These are phyloP conservation scores for Amyloporia xantha DNA, from an alignment of 768 basidiomycete genomes.

Conservation along the genomic window DNA sequence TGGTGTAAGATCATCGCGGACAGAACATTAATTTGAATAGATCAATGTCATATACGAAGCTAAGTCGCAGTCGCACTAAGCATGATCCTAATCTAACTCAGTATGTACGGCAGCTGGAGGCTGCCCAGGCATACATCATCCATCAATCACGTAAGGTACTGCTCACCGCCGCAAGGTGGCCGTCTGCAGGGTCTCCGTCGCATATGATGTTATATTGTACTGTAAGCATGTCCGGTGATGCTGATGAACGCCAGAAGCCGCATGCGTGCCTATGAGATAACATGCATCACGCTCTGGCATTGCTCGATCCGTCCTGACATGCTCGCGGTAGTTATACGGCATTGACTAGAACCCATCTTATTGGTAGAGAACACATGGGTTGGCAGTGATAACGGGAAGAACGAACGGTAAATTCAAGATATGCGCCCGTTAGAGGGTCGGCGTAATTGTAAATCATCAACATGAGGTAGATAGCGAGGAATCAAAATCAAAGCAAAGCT, in stretches of 20 bases:
- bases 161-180: not conserved
- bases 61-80: too few species aligned
- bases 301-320: not conserved
- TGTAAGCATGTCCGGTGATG: not conserved
- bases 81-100: not conserved
- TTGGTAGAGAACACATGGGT: not conserved
- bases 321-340: not conserved
- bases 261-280: conserved; percentile 1
- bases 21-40: too few species aligned
- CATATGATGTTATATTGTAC: not conserved
- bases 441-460: too few species aligned
- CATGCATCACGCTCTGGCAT: not conserved
- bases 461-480: too few species aligned
- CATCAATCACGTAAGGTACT: not conserved
- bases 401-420: not conserved
- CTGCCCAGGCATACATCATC: too few species aligned
- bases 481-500: too few species aligned
- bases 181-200: not conserved
- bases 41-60: too few species aligned
- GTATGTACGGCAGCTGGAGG: not conserved
- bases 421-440: not conserved
- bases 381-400: not conserved
- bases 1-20: too few species aligned
- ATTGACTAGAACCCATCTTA: not conserved
- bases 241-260: not conserved